Conservation (phyloP, 1,284 basidiomycete genomes). For the Pseudozyma tsukubaensis region DNA sequence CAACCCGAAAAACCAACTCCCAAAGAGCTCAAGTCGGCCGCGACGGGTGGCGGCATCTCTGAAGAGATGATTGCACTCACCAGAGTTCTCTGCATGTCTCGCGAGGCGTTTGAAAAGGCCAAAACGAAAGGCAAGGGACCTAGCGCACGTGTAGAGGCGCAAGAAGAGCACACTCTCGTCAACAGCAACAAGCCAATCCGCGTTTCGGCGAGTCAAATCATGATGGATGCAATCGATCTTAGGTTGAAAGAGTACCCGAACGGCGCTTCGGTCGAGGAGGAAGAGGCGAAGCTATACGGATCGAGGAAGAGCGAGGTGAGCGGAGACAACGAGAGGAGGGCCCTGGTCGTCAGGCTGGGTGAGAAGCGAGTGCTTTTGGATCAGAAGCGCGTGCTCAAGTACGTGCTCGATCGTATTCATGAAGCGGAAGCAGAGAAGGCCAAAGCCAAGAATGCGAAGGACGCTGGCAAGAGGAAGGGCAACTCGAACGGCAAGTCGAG, state of each 20-base stretch:
- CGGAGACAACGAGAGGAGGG: conserved; percentile 71
- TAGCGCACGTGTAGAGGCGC: conserved; percentile 76
- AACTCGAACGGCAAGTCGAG: conserved; percentile 7
- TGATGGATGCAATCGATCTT: conserved; percentile 46
- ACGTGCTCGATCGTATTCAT: conserved; percentile 31
- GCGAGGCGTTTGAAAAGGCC: conserved; percentile 77
- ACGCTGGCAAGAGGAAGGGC: conserved; percentile 28
- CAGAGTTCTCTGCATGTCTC: conserved; percentile 76
- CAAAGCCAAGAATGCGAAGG: conserved; percentile 22
- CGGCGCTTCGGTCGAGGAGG: conserved; percentile 71
- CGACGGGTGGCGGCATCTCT: conserved; percentile 74
- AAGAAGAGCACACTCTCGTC: conserved; percentile 33
- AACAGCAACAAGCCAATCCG: conserved; percentile 12
- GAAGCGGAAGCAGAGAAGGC: conserved; percentile 26
- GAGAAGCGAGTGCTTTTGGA: conserved; percentile 79
- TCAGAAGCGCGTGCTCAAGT: conserved; percentile 48
- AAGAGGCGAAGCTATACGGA: conserved; percentile 71
- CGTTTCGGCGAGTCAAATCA: conserved; percentile 31
- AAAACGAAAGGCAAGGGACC: conserved; percentile 81
- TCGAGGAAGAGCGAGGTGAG: conserved; percentile 11
- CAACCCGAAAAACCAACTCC: conserved; percentile 27
- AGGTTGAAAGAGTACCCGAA: conserved; percentile 39
- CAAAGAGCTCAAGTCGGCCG: conserved; percentile 48
- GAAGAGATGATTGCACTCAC: conserved; percentile 78
- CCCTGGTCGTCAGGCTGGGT: conserved; percentile 80